These are phyloP conservation scores for Austroboletus niveus DNA, from an alignment of 1,284 basidiomycete genomes.

Conservation along the genomic window DNA sequence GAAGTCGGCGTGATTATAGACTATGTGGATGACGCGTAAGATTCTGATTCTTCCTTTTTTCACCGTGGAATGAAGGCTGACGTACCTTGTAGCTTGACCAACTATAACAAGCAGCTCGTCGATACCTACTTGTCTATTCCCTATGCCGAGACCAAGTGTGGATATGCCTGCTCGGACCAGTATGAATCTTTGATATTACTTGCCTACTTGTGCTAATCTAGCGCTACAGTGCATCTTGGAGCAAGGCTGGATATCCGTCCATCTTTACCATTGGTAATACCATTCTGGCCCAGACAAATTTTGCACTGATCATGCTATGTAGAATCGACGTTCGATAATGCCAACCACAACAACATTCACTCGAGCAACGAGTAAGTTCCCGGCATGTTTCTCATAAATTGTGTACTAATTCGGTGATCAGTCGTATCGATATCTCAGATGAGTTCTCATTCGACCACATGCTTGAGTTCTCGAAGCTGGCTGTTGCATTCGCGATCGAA, in stretches of 20 bases:
- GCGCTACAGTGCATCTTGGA: slow-evolving; percentile 71
- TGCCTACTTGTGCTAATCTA: slow-evolving; percentile 26
- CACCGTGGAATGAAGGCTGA: slow-evolving; percentile 1
- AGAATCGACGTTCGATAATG: slow-evolving; percentile 74
- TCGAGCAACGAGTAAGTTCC: slow-evolving; percentile 67
- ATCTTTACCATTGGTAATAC: slow-evolving; percentile 78
- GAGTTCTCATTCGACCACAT: slow-evolving; percentile 87
- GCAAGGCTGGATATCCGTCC: slow-evolving; percentile 81
- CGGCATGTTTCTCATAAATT: slow-evolving; percentile 5
- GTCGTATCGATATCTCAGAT: slow-evolving; percentile 77
- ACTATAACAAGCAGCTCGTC: slow-evolving; percentile 77
- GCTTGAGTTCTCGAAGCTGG: slow-evolving; percentile 88
- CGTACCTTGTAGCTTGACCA: slow-evolving; percentile 56
- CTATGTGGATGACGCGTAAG: slow-evolving; percentile 69
- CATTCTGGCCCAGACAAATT: slow-evolving; percentile 10
- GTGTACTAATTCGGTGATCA: slow-evolving; percentile 32
- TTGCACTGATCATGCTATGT: slow-evolving; percentile 9
- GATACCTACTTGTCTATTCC: slow-evolving; percentile 79
- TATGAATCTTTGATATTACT: slow-evolving; percentile 36
- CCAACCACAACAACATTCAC: slow-evolving; percentile 79
- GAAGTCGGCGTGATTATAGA: slow-evolving; percentile 91
- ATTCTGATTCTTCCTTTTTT: slow-evolving; percentile 2
- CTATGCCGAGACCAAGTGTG: slow-evolving; percentile 80
- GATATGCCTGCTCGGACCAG: slow-evolving; percentile 95
- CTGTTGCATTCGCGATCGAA: slow-evolving; percentile 82